Conservation (phyloP, 2,329 filamentous ascomycete genomes). For the Colletotrichum musicola region DNA sequence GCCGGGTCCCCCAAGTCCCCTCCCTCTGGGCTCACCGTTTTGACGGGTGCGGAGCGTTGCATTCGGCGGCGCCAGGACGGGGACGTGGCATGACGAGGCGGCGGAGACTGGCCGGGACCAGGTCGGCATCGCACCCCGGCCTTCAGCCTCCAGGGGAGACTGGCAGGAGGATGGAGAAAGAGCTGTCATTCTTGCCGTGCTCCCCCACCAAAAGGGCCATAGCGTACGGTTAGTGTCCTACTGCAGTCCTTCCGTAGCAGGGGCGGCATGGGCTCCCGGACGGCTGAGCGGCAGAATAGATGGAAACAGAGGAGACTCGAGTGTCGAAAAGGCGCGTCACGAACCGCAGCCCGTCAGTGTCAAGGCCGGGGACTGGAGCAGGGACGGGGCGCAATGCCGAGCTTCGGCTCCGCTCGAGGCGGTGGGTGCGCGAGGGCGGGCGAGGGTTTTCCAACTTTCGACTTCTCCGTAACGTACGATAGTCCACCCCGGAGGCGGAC, state of each 20-base stretch:
- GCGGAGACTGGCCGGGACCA: slow-evolving; percentile 30
- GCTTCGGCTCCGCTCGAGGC: slow-evolving; percentile 2
- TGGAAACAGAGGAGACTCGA: neutral
- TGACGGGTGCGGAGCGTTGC: slow-evolving; percentile 29
- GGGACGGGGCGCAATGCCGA: slow-evolving; percentile 1
- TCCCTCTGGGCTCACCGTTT: slow-evolving; percentile 11
- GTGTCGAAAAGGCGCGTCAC: neutral
- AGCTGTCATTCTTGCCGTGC: slow-evolving; percentile 11
- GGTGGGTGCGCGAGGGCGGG: slow-evolving; percentile 1
- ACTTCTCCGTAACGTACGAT: slow-evolving; percentile 23
- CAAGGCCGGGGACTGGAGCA: neutral
- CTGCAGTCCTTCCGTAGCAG: too few species aligned
- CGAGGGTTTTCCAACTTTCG: too few species aligned
- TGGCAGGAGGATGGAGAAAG: slow-evolving; percentile 9
- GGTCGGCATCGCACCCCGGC: slow-evolving; percentile 13
- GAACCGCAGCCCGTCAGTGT: neutral
- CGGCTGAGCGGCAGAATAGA: slow-evolving; percentile 21
- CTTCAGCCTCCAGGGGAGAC: slow-evolving; percentile 3
- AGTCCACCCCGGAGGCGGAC: neutral
- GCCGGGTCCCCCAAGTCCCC: slow-evolving; percentile 4
- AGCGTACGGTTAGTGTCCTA: slow-evolving; percentile 8
- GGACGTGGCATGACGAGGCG: slow-evolving; percentile 16
- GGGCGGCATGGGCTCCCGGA: slow-evolving; percentile 7
- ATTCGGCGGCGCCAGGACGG: slow-evolving; percentile 25
- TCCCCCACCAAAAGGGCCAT: slow-evolving; percentile 25